phyloP scores from a whole-genome alignment of 139 green algal genomes.

The Limnomonas spitsbergensis region DNA sequence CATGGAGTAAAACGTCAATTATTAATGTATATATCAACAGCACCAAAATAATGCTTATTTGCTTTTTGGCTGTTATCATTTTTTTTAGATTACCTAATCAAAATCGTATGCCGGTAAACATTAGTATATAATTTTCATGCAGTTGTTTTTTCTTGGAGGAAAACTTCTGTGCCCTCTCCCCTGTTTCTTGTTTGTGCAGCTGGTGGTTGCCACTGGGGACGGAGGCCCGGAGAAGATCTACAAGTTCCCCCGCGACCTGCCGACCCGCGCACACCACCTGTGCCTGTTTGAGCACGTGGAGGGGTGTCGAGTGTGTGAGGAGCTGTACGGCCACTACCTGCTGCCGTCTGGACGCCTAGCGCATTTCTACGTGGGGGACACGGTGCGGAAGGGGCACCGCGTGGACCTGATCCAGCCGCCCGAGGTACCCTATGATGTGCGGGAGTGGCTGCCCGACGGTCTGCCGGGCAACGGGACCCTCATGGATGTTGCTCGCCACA shows the following conservation, averaged over 20 bases:
- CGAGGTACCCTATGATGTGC: conserved; percentile 25
- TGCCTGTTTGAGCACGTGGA: conserved; percentile 50
- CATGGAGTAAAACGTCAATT: too few species aligned
- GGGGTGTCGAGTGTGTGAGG: conserved; percentile 33
- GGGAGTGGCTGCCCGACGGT: conserved; percentile 26
- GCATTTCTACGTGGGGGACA: conserved; percentile 48
- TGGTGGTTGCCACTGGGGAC: conserved; percentile 37
- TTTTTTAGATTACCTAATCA: too few species aligned
- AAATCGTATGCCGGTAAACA: too few species aligned
- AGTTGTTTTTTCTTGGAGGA: too few species aligned
- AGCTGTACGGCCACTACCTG: conserved; percentile 50
- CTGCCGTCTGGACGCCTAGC: conserved; percentile 42
- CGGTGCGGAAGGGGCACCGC: conserved; percentile 35
- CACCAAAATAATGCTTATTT: too few species aligned
- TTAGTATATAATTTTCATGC: too few species aligned
- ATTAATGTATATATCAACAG: too few species aligned
- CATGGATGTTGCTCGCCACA: not conserved
- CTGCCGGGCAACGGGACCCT: conserved; percentile 18
- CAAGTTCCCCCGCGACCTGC: conserved; percentile 33
- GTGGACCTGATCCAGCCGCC: conserved; percentile 34
- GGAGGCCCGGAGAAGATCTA: conserved; percentile 39
- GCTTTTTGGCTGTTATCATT: too few species aligned
- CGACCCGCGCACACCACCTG: conserved; percentile 27
- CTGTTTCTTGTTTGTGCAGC: too few species aligned
- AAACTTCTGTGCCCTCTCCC: too few species aligned